phyloP scores from a whole-genome alignment of 1,139 yeast genomes.

The Pichia sp. region DNA sequence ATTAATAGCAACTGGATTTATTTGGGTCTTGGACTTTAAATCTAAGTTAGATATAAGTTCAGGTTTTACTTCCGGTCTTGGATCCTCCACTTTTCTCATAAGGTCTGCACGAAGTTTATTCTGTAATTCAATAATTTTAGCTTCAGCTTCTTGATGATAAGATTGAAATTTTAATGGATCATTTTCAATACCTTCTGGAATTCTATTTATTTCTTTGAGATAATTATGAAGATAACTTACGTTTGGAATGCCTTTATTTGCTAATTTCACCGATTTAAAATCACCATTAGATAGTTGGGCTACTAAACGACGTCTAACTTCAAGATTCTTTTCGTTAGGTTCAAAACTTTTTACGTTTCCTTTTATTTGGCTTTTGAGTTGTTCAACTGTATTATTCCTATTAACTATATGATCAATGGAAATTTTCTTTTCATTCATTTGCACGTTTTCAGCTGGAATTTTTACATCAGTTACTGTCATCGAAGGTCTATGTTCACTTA shows the following conservation, averaged over 20 bases:
- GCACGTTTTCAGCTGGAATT: no score
- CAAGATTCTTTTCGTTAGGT: background rate
- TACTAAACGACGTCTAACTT: background rate
- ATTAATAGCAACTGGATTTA: background rate
- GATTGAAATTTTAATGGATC: background rate
- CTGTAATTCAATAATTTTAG: background rate
- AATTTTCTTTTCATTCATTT: no score
- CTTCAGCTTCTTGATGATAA: background rate
- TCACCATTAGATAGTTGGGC: background rate
- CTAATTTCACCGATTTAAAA: background rate
- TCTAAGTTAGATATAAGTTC: background rate
- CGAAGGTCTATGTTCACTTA: no score
- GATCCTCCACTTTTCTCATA: background rate
- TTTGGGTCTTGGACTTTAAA: background rate
- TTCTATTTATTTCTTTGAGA: background rate
- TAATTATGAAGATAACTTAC: background rate
- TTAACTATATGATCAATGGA: no score
- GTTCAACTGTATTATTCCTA: no score
- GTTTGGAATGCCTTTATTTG: background rate
- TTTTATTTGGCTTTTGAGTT: no score
- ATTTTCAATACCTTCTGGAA: background rate
- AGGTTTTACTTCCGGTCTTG: background rate
- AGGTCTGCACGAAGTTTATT: background rate
- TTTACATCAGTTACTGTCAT: no score
- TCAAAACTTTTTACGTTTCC: background rate